Evolutionary conservation across 169 alveolate species (phyloP).

Genomic region (Sarcocystis neurona): DNA sequence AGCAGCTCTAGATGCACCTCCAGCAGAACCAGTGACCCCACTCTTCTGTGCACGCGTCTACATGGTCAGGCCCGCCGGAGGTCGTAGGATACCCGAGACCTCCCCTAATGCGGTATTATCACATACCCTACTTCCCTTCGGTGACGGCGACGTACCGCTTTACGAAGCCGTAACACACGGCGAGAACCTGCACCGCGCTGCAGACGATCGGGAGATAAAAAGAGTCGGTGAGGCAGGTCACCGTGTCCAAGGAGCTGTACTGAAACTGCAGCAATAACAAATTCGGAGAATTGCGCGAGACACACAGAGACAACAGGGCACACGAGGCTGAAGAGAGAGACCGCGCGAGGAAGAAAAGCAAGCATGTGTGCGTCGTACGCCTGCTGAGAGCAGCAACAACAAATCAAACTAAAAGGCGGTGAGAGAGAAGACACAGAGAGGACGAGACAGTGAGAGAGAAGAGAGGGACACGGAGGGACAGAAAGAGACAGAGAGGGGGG

Average conservation of each 20-base stretch:
- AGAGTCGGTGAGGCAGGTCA: conserved; percentile 43
- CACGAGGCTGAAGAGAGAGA: no score
- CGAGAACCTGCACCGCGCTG: conserved; percentile 55
- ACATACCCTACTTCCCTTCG: background rate
- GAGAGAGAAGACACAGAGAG: background rate
- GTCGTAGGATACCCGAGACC: background rate
- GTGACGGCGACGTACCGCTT: conserved; percentile 24
- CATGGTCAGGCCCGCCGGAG: background rate
- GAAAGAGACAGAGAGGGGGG: no score
- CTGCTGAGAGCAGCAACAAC: no score
- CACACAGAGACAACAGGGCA: no score
- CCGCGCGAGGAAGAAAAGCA: no score
- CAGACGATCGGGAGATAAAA: conserved; percentile 57
- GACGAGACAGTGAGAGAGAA: background rate
- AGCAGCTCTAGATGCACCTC: no score
- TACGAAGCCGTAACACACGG: conserved; percentile 63
- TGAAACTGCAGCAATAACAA: conserved; percentile 35
- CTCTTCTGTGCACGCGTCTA: background rate
- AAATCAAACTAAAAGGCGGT: background rate
- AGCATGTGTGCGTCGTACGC: no score
- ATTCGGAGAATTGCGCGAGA: no score
- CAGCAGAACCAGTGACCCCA: no score
- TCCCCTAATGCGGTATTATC: background rate
- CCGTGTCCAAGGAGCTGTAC: conserved; percentile 58
- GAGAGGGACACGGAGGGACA: no score